Evolutionary conservation across 2,329 filamentous ascomycete species (phyloP).

Genomic region (Colletotrichum scovillei): DNA sequence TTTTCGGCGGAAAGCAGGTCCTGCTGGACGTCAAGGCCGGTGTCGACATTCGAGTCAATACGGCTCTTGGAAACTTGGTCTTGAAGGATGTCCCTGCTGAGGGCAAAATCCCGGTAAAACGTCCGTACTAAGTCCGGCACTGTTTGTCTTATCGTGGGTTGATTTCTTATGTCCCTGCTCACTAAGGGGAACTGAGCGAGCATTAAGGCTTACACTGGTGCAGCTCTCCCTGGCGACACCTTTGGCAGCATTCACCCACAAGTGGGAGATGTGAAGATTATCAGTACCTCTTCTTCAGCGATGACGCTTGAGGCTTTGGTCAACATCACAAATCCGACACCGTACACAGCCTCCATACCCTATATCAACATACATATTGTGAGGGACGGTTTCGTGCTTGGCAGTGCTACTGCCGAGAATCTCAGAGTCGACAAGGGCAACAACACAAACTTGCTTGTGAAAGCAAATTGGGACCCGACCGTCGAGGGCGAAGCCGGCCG

Average conservation of each 20-base stretch:
- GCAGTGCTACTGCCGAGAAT: slow-evolving; percentile 76
- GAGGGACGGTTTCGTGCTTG: slow-evolving; percentile 79
- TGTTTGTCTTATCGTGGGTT: slow-evolving; percentile 48
- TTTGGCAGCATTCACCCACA: slow-evolving; percentile 66
- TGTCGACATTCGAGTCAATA: slow-evolving; percentile 86
- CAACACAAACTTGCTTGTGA: slow-evolving; percentile 77
- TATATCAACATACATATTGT: slow-evolving; percentile 81
- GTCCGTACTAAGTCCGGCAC: slow-evolving; percentile 77
- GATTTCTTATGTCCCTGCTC: slow-evolving; percentile 29
- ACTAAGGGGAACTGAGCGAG: not conserved
- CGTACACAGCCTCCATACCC: slow-evolving; percentile 85
- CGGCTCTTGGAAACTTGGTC: slow-evolving; percentile 82
- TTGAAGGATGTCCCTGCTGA: slow-evolving; percentile 87
- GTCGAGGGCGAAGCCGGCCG: slow-evolving; percentile 72
- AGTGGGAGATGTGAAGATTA: slow-evolving; percentile 77
- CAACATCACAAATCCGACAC: slow-evolving; percentile 91
- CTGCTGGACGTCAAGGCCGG: slow-evolving; percentile 79
- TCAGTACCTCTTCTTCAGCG: slow-evolving; percentile 77
- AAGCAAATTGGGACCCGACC: slow-evolving; percentile 79
- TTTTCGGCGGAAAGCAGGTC: slow-evolving; percentile 80
- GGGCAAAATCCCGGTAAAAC: slow-evolving; percentile 90
- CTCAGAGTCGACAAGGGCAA: slow-evolving; percentile 73
- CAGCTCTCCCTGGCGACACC: slow-evolving; percentile 69
- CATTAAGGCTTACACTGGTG: slow-evolving; percentile 46
- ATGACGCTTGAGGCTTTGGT: slow-evolving; percentile 77